These are phyloP conservation scores for Heliosperma pusillum DNA, from an alignment of 148 eudicot genomes.

Conservation along the genomic window DNA sequence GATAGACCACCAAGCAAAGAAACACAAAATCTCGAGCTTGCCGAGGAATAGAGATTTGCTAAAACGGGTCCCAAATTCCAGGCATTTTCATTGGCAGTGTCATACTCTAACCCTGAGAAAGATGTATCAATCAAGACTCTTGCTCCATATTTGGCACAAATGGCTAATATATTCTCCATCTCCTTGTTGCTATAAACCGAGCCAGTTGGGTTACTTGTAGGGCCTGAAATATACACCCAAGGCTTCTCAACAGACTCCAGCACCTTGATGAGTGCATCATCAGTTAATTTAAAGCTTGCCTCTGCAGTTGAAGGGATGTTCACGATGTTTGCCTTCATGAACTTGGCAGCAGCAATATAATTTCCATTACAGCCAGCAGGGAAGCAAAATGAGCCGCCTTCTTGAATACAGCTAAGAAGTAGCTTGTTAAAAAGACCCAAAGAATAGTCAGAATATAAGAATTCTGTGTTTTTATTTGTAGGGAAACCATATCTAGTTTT, in stretches of 20 bases:
- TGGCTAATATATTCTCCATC: slow-evolving; percentile 51
- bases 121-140: slow-evolving; percentile 85
- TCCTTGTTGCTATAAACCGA: slow-evolving; percentile 75
- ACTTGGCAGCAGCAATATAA: slow-evolving; percentile 78
- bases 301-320: slow-evolving; percentile 55
- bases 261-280: slow-evolving; percentile 37
- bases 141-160: slow-evolving; percentile 82
- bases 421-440: slow-evolving; percentile 82
- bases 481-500: slow-evolving; percentile 68
- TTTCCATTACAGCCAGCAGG: slow-evolving; percentile 87
- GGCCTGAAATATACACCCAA: slow-evolving; percentile 91
- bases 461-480: slow-evolving; percentile 44
- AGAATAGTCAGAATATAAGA: slow-evolving; percentile 68
- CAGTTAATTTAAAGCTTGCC: slow-evolving; percentile 68
- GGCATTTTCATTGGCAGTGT: slow-evolving; percentile 39
- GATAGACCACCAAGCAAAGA: slow-evolving; percentile 83
- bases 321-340: slow-evolving; percentile 61
- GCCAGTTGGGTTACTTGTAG: slow-evolving; percentile 87
- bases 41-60: slow-evolving; percentile 42
- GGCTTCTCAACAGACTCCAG: slow-evolving; percentile 62
- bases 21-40: slow-evolving; percentile 49
- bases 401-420: slow-evolving; percentile 81
- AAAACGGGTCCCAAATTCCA: slow-evolving; percentile 73
- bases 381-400: slow-evolving; percentile 91
- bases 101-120: slow-evolving; percentile 76